phyloP scores from a whole-genome alignment of 345 rosid genomes.

The Toxicodendron radicans region DNA sequence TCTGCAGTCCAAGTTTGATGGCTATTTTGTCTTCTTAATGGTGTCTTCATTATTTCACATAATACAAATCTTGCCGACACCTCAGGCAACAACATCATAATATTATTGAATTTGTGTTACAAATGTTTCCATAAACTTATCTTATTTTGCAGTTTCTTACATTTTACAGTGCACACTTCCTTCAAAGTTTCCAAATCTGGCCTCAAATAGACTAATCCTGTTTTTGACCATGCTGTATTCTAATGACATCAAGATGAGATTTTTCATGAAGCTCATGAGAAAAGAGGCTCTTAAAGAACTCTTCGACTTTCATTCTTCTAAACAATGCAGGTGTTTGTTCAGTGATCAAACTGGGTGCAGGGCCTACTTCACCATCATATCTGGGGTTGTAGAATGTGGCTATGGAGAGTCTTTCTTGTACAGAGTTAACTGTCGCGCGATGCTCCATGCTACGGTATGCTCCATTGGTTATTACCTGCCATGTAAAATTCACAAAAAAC shows the following conservation, averaged over 20 bases:
- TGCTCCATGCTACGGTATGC: constrained; percentile 47
- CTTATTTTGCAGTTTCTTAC: too few relatives aligned
- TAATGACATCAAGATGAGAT: constrained; percentile 40
- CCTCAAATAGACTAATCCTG: too few relatives aligned
- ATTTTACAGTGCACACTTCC: too few relatives aligned
- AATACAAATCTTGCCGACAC: too few relatives aligned
- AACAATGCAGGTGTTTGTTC: constrained; percentile 30
- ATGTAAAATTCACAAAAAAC: background rate
- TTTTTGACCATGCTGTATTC: constrained; percentile 4
- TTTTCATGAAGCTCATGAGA: constrained; percentile 40
- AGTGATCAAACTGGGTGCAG: constrained; percentile 43
- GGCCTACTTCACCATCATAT: constrained; percentile 35
- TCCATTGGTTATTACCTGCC: constrained; percentile 51
- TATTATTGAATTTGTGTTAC: too few relatives aligned
- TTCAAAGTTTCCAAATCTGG: too few relatives aligned
- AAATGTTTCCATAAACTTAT: too few relatives aligned
- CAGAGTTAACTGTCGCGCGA: constrained; percentile 41
- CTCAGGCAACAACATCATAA: too few relatives aligned
- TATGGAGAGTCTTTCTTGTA: constrained; percentile 45
- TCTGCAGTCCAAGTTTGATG: too few relatives aligned
- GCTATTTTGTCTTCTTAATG: too few relatives aligned
- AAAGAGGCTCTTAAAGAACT: constrained; percentile 40
- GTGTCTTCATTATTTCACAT: too few relatives aligned
- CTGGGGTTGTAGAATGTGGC: constrained; percentile 40
- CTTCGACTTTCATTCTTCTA: constrained; percentile 31